Evolutionary conservation across 257 asterid species (phyloP).

Genomic region (Cordia subcordata): DNA sequence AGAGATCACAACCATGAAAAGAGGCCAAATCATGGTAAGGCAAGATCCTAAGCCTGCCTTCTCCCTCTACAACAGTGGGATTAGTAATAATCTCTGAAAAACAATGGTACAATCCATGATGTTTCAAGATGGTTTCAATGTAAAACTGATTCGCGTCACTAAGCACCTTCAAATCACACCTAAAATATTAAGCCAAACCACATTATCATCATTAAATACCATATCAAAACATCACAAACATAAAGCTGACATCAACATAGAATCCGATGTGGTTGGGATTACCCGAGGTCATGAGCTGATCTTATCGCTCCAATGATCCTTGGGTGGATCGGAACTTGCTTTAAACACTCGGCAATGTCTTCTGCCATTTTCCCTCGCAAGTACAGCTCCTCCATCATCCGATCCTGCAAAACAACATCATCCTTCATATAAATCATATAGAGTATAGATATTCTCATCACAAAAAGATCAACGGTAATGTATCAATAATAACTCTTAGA

Average conservation of each 20-base stretch:
- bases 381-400: conserved; percentile 66
- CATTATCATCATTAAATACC: background rate
- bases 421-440: background rate
- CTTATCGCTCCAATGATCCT: conserved; percentile 37
- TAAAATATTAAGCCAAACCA: conserved; percentile 22
- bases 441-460: no score
- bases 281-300: conserved; percentile 71
- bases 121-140: conserved; percentile 66
- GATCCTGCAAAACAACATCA: conserved; percentile 51
- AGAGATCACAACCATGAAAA: conserved; percentile 54
- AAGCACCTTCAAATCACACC: conserved; percentile 80
- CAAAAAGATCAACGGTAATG: no score
- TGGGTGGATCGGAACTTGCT: conserved; percentile 55
- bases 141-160: conserved; percentile 76
- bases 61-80: conserved; percentile 44
- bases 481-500: no score
- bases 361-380: conserved; percentile 49
- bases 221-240: background rate
- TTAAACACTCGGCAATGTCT: conserved; percentile 62
- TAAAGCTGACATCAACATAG: conserved; percentile 1
- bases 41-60: conserved; percentile 58
- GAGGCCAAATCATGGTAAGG: conserved; percentile 44
- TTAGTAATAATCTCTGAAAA: conserved; percentile 74
- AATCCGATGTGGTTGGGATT: background rate
- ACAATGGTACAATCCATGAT: conserved; percentile 47